Evolutionary conservation across 2,329 filamentous ascomycete genomes (phyloP), one percentile per base, ranked within the genome.

Genomic region (Cordyceps militaris): DNA sequence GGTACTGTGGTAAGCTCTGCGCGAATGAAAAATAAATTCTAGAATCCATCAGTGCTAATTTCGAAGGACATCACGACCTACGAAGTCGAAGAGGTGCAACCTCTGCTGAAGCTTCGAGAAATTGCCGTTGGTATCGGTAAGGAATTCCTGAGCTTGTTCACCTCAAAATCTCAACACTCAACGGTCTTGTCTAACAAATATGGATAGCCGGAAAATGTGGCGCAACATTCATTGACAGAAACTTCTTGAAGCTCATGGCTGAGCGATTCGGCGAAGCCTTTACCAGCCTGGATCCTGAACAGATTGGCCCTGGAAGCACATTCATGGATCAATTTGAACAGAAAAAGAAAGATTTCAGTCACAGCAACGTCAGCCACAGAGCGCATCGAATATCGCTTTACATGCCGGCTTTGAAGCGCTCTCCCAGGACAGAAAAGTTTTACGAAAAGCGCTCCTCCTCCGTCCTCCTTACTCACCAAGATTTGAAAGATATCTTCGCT

Each of bases 311-410:
- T 4, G 58, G 59, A 9, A 63, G 62, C 4, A n/a, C 26, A 3
- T 61, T 62, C 19, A 62, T 63, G 61, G 50, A 60, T 28, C 51
- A 51, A 1, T 63, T 63, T 3, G 62, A 63, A 26, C 42, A 40
- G 7, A 36, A 43, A 5, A 63, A 63, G 54, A 61, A 61, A 7
- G 61, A 63, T 34, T 63, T 62, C 34, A 59, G 62, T n/a, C 26
- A 23, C 23, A 16, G 24, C 6, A 52, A 16, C 11, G 4, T 14
- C 6, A 56, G 16, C 11, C 34, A n/a, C 2, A 14, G 54, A 19
- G 23, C 34, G 1, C 7, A 30, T 10, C 43, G 54, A 9, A 16
- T 56, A 0, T n/a, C 44, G 0, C 54, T 56, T 6, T n/a, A 16
- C 24, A 49, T 56, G n/a, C 54, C 44, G 2, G 7, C 0, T 0